Percentiles rank a stretch among this genome's conserved stretches.
phyloP scores from a whole-genome alignment of 139 green algal species.

The Tetraselmis chui region DNA sequence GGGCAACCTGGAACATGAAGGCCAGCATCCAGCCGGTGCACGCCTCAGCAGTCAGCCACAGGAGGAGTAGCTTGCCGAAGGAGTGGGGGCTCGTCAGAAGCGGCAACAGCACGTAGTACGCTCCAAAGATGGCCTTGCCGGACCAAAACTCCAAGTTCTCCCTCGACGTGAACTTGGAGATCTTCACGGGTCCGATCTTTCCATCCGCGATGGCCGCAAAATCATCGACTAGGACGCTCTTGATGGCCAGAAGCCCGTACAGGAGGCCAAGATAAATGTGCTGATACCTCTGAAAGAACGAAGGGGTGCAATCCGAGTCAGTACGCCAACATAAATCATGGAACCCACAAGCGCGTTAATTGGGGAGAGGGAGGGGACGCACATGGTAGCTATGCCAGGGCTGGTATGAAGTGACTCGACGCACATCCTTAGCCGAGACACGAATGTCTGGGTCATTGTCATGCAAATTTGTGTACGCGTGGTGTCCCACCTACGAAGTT shows the following conservation, averaged over 20 bases:
- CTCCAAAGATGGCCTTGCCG: conserved; percentile 31
- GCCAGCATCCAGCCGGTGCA: conserved; percentile 55
- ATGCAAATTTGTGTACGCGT: conserved; percentile 64
- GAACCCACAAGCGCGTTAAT: no score
- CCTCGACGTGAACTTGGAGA: conserved; percentile 19
- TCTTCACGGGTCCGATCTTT: conserved; percentile 41
- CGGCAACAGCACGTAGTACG: conserved; percentile 27
- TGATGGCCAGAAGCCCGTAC: conserved; percentile 59
- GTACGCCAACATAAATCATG: no score
- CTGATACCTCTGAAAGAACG: conserved; percentile 42
- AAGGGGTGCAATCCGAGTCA: no score
- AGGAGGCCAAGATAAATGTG: conserved; percentile 55
- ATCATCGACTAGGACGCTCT: conserved; percentile 60
- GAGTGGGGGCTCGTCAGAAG: conserved; percentile 11
- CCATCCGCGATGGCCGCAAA: conserved; percentile 39
- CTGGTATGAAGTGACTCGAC: conserved; percentile 39
- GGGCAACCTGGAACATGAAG: conserved; percentile 69
- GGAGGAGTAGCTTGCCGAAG: conserved; percentile 11
- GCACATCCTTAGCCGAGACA: conserved; percentile 44
- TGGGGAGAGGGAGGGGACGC: neutral
- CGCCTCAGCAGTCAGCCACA: conserved; percentile 35
- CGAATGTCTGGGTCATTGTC: conserved; percentile 59
- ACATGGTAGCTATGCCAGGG: conserved; percentile 34
- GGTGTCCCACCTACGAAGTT: conserved; percentile 41
- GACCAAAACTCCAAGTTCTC: conserved; percentile 36